Base-by-base conservation (phyloP, 495 filamentous ascomycete genomes). In the Physcia stellaris region DNA sequence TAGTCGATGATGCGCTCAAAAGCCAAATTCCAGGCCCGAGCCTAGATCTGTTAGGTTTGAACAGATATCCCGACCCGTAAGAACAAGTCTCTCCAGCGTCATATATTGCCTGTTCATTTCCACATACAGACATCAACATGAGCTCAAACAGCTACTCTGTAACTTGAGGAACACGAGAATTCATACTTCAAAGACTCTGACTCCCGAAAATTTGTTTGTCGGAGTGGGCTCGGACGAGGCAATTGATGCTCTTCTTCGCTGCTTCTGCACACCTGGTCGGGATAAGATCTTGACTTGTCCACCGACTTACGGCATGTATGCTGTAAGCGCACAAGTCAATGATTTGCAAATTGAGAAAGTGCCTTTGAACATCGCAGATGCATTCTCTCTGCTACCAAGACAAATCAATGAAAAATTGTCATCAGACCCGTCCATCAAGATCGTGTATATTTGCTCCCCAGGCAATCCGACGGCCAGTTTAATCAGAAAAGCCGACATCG, bases 251-350 rank as follows among this genome's bases (percentile, higher is more conserved):
- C 71, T 98, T 11, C 68, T 96, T 24, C 77, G 90, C 35, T 85
- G 79, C 59, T 98, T 98, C 67, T 96, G 90, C 59, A 60, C 70
- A 2, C 90, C 90, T 1, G 83, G 84, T 17, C 67, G 64, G 36
- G 92, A 96, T 59, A 83, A 80, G 47, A 87, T 96, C 55, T 71
- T 98, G 10, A 86, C 83, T 19, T 95, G 86, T 52, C 90, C 90
- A 16, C 90, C 92, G 0, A 98, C 90, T 0, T 98, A 98, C 61
- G 90, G 90, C 51, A 98, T 98, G 90, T 96, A 98, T 62, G 68
- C 73, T 17, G 90, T 96, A 13, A 90, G 83, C 33, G 90, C 92
- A 0, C 77, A 87, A 49, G 77, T 93, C 42, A 98, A 98, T 61
- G 92, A 96, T 50, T 61, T 98, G 18, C 70, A 70, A 12, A 68